Evolutionary conservation across 768 basidiomycete genomes (phyloP).

Genomic region (Pisolithus sp.): DNA sequence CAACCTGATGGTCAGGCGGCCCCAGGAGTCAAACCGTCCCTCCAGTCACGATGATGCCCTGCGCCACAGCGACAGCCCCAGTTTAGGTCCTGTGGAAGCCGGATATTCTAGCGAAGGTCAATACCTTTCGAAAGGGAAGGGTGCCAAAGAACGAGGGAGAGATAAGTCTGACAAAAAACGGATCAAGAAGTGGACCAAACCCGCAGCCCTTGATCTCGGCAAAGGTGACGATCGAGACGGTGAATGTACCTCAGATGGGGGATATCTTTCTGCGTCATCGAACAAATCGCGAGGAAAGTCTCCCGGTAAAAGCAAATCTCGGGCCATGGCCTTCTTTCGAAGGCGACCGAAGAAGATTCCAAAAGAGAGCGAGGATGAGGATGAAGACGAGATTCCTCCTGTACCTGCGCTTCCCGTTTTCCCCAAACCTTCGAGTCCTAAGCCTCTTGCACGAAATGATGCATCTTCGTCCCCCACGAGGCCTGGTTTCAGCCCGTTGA

Average conservation of each 20-base stretch:
- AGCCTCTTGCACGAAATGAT: slow-evolving; percentile 18
- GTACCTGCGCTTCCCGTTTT: slow-evolving; percentile 26
- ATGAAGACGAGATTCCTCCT: slow-evolving; percentile 23
- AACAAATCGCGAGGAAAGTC: slow-evolving; percentile 27
- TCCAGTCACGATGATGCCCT: slow-evolving; percentile 21
- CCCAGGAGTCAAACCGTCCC: slow-evolving; percentile 9
- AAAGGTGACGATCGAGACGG: slow-evolving; percentile 16
- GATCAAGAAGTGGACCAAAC: slow-evolving; percentile 12
- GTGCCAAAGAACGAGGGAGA: slow-evolving; percentile 8
- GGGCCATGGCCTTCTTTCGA: slow-evolving; percentile 29
- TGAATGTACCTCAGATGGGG: slow-evolving; percentile 24
- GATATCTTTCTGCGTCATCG: slow-evolving; percentile 29
- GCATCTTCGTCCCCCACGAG: slow-evolving; percentile 22
- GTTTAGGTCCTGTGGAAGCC: slow-evolving; percentile 12
- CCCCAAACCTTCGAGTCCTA: slow-evolving; percentile 25
- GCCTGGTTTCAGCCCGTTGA: slow-evolving; percentile 22
- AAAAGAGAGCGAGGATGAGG: slow-evolving; percentile 25
- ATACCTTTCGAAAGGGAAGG: slow-evolving; percentile 22
- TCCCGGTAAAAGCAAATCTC: slow-evolving; percentile 21
- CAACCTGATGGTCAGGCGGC: slow-evolving; percentile 1
- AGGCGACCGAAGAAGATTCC: slow-evolving; percentile 23
- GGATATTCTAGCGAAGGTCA: slow-evolving; percentile 28
- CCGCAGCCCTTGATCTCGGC: slow-evolving; percentile 10
- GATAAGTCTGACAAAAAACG: slow-evolving; percentile 17
- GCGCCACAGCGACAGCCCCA: slow-evolving; percentile 10